A percentile compares a stretch with the other conserved stretches of the same genome.
Conservation (phyloP, 2,329 filamentous ascomycete genomes). For the Neobulgaria alba region DNA sequence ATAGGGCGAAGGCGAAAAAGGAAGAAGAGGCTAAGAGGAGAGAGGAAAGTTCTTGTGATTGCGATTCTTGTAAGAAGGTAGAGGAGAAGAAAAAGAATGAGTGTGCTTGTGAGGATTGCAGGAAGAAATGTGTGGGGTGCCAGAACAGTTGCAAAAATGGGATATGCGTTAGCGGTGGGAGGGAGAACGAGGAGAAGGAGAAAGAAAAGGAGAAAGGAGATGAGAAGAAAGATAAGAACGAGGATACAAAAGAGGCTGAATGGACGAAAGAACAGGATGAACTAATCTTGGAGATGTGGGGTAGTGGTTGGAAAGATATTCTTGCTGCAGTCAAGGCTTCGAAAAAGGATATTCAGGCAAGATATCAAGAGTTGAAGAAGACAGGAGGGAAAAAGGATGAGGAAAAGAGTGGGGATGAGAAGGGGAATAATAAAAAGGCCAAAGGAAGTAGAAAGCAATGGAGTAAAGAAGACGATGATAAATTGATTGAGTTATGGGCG, state of each 20-base stretch:
- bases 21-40: background rate
- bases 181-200: background rate
- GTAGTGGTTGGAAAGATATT: slow-evolving; percentile 16
- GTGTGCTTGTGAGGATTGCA: too few relatives aligned
- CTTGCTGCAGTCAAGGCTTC: slow-evolving; percentile 1
- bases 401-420: background rate
- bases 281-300: slow-evolving; percentile 21
- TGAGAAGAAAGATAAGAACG: background rate
- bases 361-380: slow-evolving; percentile 13
- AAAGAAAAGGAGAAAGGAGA: background rate
- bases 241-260: slow-evolving; percentile 6
- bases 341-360: slow-evolving; percentile 11
- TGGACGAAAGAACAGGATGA: slow-evolving; percentile 24
- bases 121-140: too few relatives aligned
- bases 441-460: too few relatives aligned
- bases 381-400: slow-evolving; percentile 4
- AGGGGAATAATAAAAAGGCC: background rate
- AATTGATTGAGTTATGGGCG: too few relatives aligned
- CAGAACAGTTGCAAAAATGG: background rate
- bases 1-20: background rate
- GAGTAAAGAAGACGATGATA: too few relatives aligned
- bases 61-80: background rate
- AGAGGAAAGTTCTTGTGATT: background rate
- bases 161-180: background rate
- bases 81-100: background rate